Base-by-base conservation (phyloP, 176 grass and related monocot genomes). In the Oryza glumipatula region DNA sequence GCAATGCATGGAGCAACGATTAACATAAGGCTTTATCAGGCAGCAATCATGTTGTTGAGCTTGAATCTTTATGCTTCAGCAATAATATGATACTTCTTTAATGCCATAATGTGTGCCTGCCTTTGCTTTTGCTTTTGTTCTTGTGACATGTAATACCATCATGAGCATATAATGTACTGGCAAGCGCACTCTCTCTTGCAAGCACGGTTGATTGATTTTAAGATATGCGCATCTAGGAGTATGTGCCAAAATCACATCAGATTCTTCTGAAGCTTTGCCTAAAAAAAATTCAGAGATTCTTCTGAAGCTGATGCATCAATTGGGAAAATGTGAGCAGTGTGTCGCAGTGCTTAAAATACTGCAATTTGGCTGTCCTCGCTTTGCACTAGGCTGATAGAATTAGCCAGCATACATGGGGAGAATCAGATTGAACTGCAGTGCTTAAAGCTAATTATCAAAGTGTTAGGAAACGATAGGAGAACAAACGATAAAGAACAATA, bases 241-340 rank as follows among this genome's bases (percentile, higher is more conserved):
- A 45, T 86, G 79, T 49, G 84, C 48, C 68, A 73, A 79, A 83
- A 43, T 46, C 65, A 51, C 76, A 8, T 87, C 68, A 75, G 84
- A 90, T 90, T 83, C 74, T 67, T 79, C 67, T 52, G 26, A 41
- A 79, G 83, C 67, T 86, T 90, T 35, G 13, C 61, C 69, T 77
- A 12, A 13, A 41, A 21, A 28, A 60, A 35, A 41, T 48, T 14
- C 2, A 10, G 17, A 61, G 23, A 47, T 84, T 78, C 81, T 65
- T 24, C 24, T 21, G 3, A 35, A 39, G 35, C 63, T 66, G 77
- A 52, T 54, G 4, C 43, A 72, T 56, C 65, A 56, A 61, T 82
- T 72, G 66, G 1, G 65, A 44, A 61, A 44, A 66, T 72, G 49
- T 82, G 35, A 89, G 66, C 75, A 51, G 68, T 48, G 65, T 32